Base-by-base conservation (phyloP, 257 asterid species). In the Paulownia fortunei region DNA sequence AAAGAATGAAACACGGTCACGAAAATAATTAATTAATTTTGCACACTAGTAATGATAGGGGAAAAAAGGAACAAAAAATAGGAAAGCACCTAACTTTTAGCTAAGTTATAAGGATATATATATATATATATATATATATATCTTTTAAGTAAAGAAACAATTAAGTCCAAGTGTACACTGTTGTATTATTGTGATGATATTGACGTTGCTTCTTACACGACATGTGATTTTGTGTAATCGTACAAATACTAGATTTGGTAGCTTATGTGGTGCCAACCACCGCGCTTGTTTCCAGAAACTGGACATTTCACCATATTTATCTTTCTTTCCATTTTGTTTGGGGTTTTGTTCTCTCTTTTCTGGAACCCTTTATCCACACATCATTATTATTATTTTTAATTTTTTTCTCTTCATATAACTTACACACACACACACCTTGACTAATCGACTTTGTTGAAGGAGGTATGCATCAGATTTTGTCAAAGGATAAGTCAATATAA, bases 181-280 rank as follows among this genome's bases (percentile, higher is more conserved):
- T 51, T n/a, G 60, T 47, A 24, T 75, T 30, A 62, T 75, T 62
- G 63, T 62, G 13, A 69, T 69, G 82, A 78, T 69, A 69, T 69
- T 78, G 81, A 78, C 77, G 71, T 78, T 59, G 47, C 72, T 47
- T 49, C 21, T n/a, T 78, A 78, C 77, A 56, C 73, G 65, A 69
- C 77, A 69, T 77, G 81, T 66, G 74, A 76, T 23, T 68, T 73
- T 46, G 37, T 74, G 46, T 44, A 30, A 18, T 16, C 16, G 51
- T 64, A 64, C 70, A 64, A 64, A n/a, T 34, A 4, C 70, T 8
- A 62, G 69, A 30, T 30, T 30, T 62, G 46, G 42, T 26, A 23
- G 30, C 13, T 8, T 23, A 62, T 62, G 24, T 30, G 69, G 24
- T 62, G 46, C 46, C 69, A 32, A 62, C 64, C 26, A 62, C 69